Evolutionary conservation across 331 rosid species (phyloP), one percentile per base, ranked within the genome.

Genomic region (Rhamnella rubrinervis): DNA sequence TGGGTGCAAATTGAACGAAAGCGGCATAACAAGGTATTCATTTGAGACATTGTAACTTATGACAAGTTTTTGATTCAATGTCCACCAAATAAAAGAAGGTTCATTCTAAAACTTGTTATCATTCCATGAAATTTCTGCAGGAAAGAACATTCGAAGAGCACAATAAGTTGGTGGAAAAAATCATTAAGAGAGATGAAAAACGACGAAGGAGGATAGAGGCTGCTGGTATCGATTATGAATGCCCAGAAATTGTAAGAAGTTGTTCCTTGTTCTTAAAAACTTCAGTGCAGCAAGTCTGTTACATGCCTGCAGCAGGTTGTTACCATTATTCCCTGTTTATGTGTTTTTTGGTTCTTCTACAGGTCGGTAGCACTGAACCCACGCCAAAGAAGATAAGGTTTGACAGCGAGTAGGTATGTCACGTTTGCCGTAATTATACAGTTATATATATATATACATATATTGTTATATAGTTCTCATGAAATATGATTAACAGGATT

Each of bases 331-430:
- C 58, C 20, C 0, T 13, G 37, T 41, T 37, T 58, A 49, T 64
- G 16, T 74, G 13, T 12, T 21, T 18, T 31, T 55, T 68, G 23
- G 57, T 37, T 57, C 31, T 76, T 47, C 72, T 78, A 71, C 83
- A 95, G 97, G 85, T 86, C 66, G 93, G 96, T 59, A 71, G 73
- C 71, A 6, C 74, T 60, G 87, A 81, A 26, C 85, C 97, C 65
- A 80, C 82, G 66, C 92, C 97, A 18, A 95, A 91, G 91, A 93
- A 91, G 81, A 89, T 85, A 64, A 95, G 83, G 78, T 89, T 89
- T 55, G 85, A 85, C 40, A 84, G 74, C 18, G 80, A 82, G 38
- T 66, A 76, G 77, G 67, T 46, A 66, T 6, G 50, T 13, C 21
- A 25, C 3, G 20, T 13, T 28, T 47, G 28, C n/a, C n/a, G 1